Conservation (phyloP, 164 flowering plant species). For the Vitis cinerea region DNA sequence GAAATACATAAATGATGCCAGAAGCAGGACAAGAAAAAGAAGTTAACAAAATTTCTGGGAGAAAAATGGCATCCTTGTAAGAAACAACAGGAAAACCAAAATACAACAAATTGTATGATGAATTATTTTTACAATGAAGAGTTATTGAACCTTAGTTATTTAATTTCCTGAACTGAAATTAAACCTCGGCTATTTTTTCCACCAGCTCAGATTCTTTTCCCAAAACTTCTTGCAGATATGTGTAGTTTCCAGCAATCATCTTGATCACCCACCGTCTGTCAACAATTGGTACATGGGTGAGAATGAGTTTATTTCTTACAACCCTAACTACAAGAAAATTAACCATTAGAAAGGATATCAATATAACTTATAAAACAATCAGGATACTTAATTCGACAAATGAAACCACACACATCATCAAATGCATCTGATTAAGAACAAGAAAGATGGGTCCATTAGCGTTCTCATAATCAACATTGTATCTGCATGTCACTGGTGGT, state of each 20-base stretch:
- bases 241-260: slow-evolving; percentile 43
- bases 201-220: slow-evolving; percentile 79
- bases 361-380: background rate
- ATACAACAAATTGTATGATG: background rate
- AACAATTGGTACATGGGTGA: slow-evolving; percentile 14
- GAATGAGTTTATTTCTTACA: background rate
- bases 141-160: slow-evolving; percentile 36
- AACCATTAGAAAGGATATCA: background rate
- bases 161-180: slow-evolving; percentile 40
- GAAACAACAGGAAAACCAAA: background rate
- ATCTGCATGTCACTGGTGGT: background rate
- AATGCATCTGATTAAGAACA: background rate
- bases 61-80: too few relatives aligned
- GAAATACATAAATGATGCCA: too few relatives aligned
- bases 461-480: background rate
- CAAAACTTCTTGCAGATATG: slow-evolving; percentile 51
- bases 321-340: background rate
- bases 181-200: slow-evolving; percentile 84
- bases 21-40: too few relatives aligned
- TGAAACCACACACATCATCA: background rate
- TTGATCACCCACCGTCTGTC: slow-evolving; percentile 91
- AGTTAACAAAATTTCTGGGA: too few relatives aligned
- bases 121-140: slow-evolving; percentile 12
- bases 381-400: background rate
- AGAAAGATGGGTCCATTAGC: background rate